These are phyloP conservation scores for Colletotrichum kahawae DNA, from an alignment of 2,329 filamentous ascomycete species.

Conservation along the genomic window DNA sequence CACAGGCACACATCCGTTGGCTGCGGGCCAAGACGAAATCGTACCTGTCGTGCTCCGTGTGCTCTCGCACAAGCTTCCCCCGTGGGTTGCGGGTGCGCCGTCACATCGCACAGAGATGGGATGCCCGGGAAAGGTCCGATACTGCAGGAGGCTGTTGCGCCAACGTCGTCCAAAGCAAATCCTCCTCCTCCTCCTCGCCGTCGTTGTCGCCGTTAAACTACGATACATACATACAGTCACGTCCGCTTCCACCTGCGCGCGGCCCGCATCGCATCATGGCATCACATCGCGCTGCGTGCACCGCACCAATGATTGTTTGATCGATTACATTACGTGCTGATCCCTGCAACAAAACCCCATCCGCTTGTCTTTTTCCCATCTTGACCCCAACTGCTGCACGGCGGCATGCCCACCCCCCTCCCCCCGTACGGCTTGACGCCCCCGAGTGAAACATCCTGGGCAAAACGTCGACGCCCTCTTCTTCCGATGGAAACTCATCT, in stretches of 20 bases:
- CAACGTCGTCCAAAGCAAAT: constrained; percentile 12
- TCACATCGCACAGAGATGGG: constrained; percentile 20
- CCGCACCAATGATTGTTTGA: neutral
- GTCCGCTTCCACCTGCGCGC: neutral
- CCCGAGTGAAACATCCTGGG: constrained; percentile 5
- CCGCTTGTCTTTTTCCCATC: neutral
- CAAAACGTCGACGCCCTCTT: neutral
- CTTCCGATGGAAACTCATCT: neutral
- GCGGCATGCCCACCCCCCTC: neutral
- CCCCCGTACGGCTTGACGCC: neutral
- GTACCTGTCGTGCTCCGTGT: neutral
- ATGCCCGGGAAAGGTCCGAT: constrained; percentile 22
- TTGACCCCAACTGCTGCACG: neutral
- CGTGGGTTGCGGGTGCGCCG: neutral
- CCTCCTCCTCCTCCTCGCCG: neutral
- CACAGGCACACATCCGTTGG: neutral
- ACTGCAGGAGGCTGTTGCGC: constrained; percentile 15
- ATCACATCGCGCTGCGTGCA: neutral
- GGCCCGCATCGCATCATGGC: neutral
- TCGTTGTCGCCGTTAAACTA: neutral
- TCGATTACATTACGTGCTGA: neutral
- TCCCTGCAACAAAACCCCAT: neutral
- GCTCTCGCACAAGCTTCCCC: constrained; percentile 7
- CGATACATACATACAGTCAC: neutral
- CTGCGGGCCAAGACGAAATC: constrained; percentile 6